Evolutionary conservation across 495 filamentous ascomycete species (phyloP).

Genomic region (Hyaloscypha bicolor): DNA sequence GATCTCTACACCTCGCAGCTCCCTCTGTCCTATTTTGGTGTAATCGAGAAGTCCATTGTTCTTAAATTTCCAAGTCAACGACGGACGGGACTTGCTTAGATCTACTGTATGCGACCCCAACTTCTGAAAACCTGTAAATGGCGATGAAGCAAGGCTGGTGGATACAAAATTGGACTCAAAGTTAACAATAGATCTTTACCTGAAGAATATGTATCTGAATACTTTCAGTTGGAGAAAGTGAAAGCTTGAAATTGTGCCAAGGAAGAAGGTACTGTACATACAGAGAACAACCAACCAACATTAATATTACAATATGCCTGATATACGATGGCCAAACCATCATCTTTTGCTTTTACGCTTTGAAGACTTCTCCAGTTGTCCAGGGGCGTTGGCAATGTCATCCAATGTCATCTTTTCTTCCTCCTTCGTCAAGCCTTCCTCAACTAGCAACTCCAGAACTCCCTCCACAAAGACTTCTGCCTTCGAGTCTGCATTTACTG

Average conservation of each 20-base stretch:
- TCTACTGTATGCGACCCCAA: too few relatives aligned
- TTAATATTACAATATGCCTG: not conserved
- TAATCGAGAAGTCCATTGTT: too few relatives aligned
- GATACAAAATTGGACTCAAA: too few relatives aligned
- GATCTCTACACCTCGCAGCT: too few relatives aligned
- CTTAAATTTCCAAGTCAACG: too few relatives aligned
- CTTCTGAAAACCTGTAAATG: too few relatives aligned
- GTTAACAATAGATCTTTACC: too few relatives aligned
- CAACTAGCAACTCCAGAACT: conserved; percentile 9
- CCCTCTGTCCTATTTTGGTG: too few relatives aligned
- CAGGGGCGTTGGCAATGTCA: conserved; percentile 19
- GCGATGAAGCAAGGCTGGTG: too few relatives aligned
- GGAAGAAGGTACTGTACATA: not conserved
- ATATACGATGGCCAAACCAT: not conserved
- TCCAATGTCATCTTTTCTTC: conserved; percentile 25
- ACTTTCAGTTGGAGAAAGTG: not conserved
- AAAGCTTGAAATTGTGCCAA: not conserved
- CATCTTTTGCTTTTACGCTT: conserved; percentile 11
- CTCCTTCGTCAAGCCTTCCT: conserved; percentile 19
- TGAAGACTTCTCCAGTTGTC: conserved; percentile 8
- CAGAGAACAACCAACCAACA: not conserved
- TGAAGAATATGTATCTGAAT: too few relatives aligned
- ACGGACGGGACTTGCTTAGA: too few relatives aligned
- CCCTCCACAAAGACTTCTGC: conserved; percentile 26
- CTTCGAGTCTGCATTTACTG: conserved; percentile 35